Evolutionary conservation across 1,139 yeast genomes (phyloP).

Genomic region (Debaryomyces sp.): DNA sequence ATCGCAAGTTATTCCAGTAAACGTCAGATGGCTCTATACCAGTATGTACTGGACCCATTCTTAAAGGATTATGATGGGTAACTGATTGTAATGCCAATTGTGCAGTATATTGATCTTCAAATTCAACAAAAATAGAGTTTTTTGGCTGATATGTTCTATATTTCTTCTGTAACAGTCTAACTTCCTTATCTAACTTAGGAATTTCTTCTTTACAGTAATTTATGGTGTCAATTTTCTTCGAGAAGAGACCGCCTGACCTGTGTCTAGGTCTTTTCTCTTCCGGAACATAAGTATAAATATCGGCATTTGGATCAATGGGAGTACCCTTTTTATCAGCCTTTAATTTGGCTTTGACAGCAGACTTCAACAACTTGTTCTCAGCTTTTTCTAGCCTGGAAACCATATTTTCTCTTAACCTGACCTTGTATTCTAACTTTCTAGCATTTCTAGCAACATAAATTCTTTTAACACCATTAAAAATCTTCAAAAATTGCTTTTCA

Average conservation of each 20-base stretch:
- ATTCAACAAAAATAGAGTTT: constrained; percentile 69
- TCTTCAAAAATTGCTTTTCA: constrained; percentile 60
- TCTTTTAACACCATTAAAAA: constrained; percentile 71
- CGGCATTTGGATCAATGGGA: constrained; percentile 48
- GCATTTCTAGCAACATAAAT: constrained; percentile 77
- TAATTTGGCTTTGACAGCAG: constrained; percentile 61
- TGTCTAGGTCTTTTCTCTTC: constrained; percentile 77
- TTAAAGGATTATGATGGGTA: constrained; percentile 55
- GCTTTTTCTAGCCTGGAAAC: constrained; percentile 71
- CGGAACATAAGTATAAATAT: constrained; percentile 68
- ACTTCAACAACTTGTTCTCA: constrained; percentile 58
- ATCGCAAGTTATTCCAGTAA: constrained; percentile 69
- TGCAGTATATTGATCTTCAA: constrained; percentile 69
- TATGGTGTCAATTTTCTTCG: constrained; percentile 61
- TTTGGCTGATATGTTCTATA: constrained; percentile 47
- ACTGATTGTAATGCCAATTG: constrained; percentile 69
- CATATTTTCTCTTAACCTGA: constrained; percentile 62
- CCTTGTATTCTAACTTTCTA: constrained; percentile 57
- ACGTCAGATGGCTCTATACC: constrained; percentile 67
- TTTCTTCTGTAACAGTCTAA: constrained; percentile 51
- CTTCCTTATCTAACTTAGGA: constrained; percentile 57
- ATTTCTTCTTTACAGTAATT: constrained; percentile 58
- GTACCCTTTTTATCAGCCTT: constrained; percentile 67
- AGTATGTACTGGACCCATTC: constrained; percentile 51
- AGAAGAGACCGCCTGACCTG: constrained; percentile 56